A percentile compares a stretch with the other conserved stretches of the same genome.
phyloP scores from a whole-genome alignment of 2,329 filamentous ascomycete genomes.

The Conoideocrella luteorostrata region DNA sequence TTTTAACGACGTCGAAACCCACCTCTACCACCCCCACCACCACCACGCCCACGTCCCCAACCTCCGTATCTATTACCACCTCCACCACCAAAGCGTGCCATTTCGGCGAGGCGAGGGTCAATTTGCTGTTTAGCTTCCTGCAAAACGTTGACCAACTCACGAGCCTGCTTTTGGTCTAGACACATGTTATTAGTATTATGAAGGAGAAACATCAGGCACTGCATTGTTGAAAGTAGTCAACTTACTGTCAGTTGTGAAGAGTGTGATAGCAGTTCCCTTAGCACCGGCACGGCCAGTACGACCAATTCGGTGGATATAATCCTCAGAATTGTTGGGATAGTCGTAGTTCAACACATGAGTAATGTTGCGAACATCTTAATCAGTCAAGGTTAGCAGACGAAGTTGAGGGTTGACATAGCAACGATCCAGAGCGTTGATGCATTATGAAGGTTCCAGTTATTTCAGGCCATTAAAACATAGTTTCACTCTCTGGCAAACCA shows the following conservation, averaged over 20 bases:
- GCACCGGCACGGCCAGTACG: slow-evolving; percentile 93
- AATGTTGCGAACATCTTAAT: slow-evolving; percentile 97
- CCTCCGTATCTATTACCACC: slow-evolving; percentile 69
- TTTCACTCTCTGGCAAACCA: slow-evolving; percentile 50
- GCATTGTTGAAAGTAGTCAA: slow-evolving; percentile 25
- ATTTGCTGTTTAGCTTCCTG: slow-evolving; percentile 97
- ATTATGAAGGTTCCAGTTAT: slow-evolving; percentile 39
- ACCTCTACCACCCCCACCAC: slow-evolving; percentile 36
- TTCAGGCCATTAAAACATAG: slow-evolving; percentile 41
- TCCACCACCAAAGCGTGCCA: slow-evolving; percentile 86
- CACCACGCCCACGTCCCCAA: slow-evolving; percentile 58
- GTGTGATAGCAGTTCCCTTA: slow-evolving; percentile 91
- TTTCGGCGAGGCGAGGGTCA: slow-evolving; percentile 90
- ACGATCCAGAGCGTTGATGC: slow-evolving; percentile 51
- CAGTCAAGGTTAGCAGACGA: slow-evolving; percentile 69
- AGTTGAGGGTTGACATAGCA: slow-evolving; percentile 45
- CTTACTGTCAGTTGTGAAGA: slow-evolving; percentile 99
- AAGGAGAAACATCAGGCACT: no score
- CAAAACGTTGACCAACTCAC: slow-evolving; percentile 89
- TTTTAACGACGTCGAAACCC: slow-evolving; percentile 31
- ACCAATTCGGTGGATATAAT: slow-evolving; percentile 96
- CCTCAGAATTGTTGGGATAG: slow-evolving; percentile 98
- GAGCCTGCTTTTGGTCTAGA: slow-evolving; percentile 84
- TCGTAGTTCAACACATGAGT: slow-evolving; percentile 99
- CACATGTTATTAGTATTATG: neutral